Percentiles rank a stretch among this genome's conserved stretches.
Evolutionary conservation across 495 filamentous ascomycete genomes (phyloP).

Genomic region (Cryomyces minteri): DNA sequence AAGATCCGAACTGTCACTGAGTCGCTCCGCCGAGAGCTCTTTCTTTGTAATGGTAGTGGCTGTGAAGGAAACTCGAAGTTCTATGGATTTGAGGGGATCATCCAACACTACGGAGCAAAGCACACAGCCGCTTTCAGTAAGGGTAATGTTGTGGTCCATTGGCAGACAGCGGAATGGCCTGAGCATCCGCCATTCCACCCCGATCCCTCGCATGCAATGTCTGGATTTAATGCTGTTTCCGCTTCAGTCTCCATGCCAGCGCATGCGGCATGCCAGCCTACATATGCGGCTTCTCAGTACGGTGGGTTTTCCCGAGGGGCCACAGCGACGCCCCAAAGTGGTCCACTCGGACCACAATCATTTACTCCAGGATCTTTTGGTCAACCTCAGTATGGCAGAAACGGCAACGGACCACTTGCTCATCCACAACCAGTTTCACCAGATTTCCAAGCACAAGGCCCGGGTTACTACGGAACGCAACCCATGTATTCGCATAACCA

Average conservation of each 20-base stretch:
- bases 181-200: slow-evolving; percentile 48
- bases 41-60: slow-evolving; percentile 41
- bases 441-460: background rate
- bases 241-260: background rate
- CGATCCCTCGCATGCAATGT: slow-evolving; percentile 18
- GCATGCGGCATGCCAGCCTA: slow-evolving; percentile 1
- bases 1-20: slow-evolving; percentile 53
- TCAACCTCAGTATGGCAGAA: slow-evolving; percentile 11
- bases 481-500: too few relatives aligned
- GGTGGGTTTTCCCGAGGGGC: slow-evolving; percentile 19
- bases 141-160: slow-evolving; percentile 51
- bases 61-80: slow-evolving; percentile 42
- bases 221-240: background rate
- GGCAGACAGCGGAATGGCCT: slow-evolving; percentile 60
- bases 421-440: slow-evolving; percentile 9
- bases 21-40: slow-evolving; percentile 42
- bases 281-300: slow-evolving; percentile 8
- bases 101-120: slow-evolving; percentile 68
- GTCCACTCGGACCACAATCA: slow-evolving; percentile 15
- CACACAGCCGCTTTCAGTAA: slow-evolving; percentile 49
- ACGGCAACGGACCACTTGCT: slow-evolving; percentile 18
- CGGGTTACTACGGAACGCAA: too few relatives aligned
- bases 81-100: slow-evolving; percentile 57
- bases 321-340: slow-evolving; percentile 12
- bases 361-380: slow-evolving; percentile 21